These are phyloP conservation scores for Nakazawaea ernobii DNA, from an alignment of 805 yeast genomes.

Conservation along the genomic window DNA sequence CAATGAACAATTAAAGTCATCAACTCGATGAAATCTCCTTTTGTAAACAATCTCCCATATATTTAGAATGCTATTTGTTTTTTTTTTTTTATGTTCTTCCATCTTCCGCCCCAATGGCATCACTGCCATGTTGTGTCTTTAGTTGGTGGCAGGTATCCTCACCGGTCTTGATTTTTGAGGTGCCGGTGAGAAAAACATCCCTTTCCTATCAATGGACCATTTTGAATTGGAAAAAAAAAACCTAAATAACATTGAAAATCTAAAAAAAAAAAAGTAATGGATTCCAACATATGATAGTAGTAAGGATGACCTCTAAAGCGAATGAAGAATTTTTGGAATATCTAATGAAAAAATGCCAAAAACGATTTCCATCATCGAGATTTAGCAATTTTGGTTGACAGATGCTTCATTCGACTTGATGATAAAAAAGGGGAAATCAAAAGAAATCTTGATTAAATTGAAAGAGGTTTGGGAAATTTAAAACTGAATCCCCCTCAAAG, in stretches of 20 bases:
- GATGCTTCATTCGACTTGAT: too few species aligned
- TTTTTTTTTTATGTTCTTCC: not conserved
- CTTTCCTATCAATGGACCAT: not conserved
- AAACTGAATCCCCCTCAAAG: not conserved
- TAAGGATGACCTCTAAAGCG: not conserved
- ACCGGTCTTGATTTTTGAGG: conserved; percentile 5
- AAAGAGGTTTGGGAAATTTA: too few species aligned
- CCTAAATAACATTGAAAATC: conserved; percentile 1
- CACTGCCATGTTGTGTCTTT: too few species aligned
- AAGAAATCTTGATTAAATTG: too few species aligned
- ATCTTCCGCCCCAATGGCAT: not conserved
- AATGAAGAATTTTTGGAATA: not conserved
- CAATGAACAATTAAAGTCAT: not conserved
- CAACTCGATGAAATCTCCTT: not conserved
- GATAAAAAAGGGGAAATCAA: too few species aligned
- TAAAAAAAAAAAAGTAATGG: not conserved
- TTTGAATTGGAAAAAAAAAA: not conserved
- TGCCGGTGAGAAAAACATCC: not conserved
- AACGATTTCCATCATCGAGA: too few species aligned
- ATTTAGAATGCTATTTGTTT: conserved; percentile 7
- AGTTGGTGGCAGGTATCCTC: not conserved
- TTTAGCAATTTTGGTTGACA: too few species aligned
- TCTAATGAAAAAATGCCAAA: too few species aligned
- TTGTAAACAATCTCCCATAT: conserved; percentile 5
- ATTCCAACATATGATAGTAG: not conserved